Evolutionary conservation across 2,329 filamentous ascomycete genomes (phyloP), one percentile per base, ranked within the genome.

Genomic region (Exophiala oligosperma): DNA sequence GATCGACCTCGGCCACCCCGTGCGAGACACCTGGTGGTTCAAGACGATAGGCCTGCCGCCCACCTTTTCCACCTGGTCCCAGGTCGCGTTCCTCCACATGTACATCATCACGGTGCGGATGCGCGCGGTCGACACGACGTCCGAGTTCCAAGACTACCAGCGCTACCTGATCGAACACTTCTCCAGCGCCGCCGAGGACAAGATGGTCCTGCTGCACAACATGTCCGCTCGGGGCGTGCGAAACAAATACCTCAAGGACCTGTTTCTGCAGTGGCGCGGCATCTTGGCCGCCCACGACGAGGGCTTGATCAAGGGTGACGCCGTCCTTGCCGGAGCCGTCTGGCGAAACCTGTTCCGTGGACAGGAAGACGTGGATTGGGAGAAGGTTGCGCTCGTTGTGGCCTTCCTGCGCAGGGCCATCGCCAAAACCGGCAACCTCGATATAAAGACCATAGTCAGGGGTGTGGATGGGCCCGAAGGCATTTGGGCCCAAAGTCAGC

Each of bases 71-170:
- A 93, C 90, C 56, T 99, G 94, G 94, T 90, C 92, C 21, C 92
- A 97, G 75, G 88, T 97, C 46, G 94, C 92, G 37, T 96, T 96
- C 81, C 83, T 99, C 58, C 93, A 99, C 79, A 89, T 99, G 83
- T 97, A 96, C 79, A 83, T 97, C 58, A 76, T 97, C 59, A 89
- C 90, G 55, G 89, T 90, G 48, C 89, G 92, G 56, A 79, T 97
- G 67, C 89, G 94, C 64, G 87, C 87, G 73, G 84, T 97, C 67
- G 87, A 73, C 14, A 70, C 90, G 23, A 78, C 81, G 54, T 83
- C 87, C 23, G 80, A 84, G 65, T 86, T 89, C 66, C 82, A 84
- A 60, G 83, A 85, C 57, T 96, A 92, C 86, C 91, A 95, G 73
- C 89, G 92, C 69, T 90, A 96, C 76, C 82, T 99, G 63, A 85